Percentiles rank a stretch among this genome's conserved stretches.
phyloP scores from a whole-genome alignment of 352 stramenopile species.

The Aphanomyces stellatus region DNA sequence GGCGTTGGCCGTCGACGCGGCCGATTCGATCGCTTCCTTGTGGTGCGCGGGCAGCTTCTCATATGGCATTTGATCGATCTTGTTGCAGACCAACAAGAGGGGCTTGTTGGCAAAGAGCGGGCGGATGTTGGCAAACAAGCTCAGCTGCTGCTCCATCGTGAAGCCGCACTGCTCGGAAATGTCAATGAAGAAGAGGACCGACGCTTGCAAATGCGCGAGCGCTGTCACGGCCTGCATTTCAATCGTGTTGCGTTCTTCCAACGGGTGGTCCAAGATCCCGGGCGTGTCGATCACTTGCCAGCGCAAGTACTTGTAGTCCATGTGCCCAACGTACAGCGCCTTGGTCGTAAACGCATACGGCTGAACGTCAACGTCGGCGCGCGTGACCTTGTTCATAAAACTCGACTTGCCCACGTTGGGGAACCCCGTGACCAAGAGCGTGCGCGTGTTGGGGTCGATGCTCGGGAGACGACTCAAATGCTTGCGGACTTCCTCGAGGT shows the following conservation, averaged over 20 bases:
- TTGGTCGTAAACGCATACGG: slow-evolving; percentile 99
- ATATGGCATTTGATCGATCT: slow-evolving; percentile 96
- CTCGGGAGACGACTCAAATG: slow-evolving; percentile 97
- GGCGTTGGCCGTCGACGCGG: slow-evolving; percentile 64
- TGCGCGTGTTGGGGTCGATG: slow-evolving; percentile 98
- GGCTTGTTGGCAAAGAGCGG: slow-evolving; percentile 99
- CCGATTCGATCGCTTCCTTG: slow-evolving; percentile 70
- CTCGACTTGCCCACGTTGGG: slow-evolving; percentile 99
- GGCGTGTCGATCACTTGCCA: slow-evolving; percentile 99
- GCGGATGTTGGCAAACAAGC: slow-evolving; percentile 96
- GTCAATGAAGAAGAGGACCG: slow-evolving; percentile 99
- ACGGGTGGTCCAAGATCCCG: slow-evolving; percentile 98
- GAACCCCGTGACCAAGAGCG: slow-evolving; percentile 97
- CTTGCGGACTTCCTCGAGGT: slow-evolving; percentile 96
- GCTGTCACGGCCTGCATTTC: slow-evolving; percentile 99
- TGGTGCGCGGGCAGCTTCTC: slow-evolving; percentile 78
- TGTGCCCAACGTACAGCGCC: slow-evolving; percentile 98
- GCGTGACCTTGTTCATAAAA: slow-evolving; percentile 99
- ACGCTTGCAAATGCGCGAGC: slow-evolving; percentile 97
- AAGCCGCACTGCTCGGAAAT: slow-evolving; percentile 99
- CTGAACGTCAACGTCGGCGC: slow-evolving; percentile 99
- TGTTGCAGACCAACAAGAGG: slow-evolving; percentile 98
- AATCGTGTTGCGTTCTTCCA: slow-evolving; percentile 99
- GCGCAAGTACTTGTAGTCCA: slow-evolving; percentile 99
- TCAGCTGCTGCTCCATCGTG: slow-evolving; percentile 97